These are phyloP conservation scores for Aspergillus niger DNA, from an alignment of 2,329 filamentous ascomycete species.

Conservation along the genomic window DNA sequence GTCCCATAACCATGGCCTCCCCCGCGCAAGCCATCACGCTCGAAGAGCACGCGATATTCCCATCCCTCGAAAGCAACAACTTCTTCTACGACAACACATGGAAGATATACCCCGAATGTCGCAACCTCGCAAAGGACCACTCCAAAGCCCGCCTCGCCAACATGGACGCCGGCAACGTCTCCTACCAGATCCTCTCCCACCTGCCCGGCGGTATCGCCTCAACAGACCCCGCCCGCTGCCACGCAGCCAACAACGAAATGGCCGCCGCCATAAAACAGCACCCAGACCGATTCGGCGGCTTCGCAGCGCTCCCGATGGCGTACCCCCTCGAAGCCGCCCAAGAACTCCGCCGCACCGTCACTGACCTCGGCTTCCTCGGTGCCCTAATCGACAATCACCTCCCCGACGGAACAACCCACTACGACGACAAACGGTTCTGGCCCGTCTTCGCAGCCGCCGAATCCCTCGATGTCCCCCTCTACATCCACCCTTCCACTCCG, in stretches of 20 bases:
- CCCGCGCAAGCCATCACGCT: constrained; percentile 21
- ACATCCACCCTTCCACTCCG: constrained; percentile 52
- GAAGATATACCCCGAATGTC: constrained; percentile 16
- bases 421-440: constrained; percentile 49
- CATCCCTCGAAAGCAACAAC: constrained; percentile 9
- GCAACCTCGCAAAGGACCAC: constrained; percentile 16
- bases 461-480: constrained; percentile 54
- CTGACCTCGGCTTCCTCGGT: constrained; percentile 51
- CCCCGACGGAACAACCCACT: constrained; percentile 37
- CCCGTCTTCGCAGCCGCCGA: constrained; percentile 46
- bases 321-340: constrained; percentile 39
- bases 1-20: constrained; percentile 7
- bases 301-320: constrained; percentile 47
- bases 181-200: constrained; percentile 18
- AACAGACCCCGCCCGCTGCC: constrained; percentile 10
- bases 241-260: constrained; percentile 37
- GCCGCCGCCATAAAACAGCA: constrained; percentile 30
- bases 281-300: constrained; percentile 44
- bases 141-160: constrained; percentile 10
- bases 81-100: constrained; percentile 13
- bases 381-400: constrained; percentile 50
- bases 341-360: constrained; percentile 44
- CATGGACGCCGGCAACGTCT: constrained; percentile 10
- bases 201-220: constrained; percentile 15
- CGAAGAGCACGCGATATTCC: constrained; percentile 23